Evolutionary conservation across 2,329 filamentous ascomycete genomes (phyloP), one percentile per base, ranked within the genome.

Genomic region (Cladosporium sp.): DNA sequence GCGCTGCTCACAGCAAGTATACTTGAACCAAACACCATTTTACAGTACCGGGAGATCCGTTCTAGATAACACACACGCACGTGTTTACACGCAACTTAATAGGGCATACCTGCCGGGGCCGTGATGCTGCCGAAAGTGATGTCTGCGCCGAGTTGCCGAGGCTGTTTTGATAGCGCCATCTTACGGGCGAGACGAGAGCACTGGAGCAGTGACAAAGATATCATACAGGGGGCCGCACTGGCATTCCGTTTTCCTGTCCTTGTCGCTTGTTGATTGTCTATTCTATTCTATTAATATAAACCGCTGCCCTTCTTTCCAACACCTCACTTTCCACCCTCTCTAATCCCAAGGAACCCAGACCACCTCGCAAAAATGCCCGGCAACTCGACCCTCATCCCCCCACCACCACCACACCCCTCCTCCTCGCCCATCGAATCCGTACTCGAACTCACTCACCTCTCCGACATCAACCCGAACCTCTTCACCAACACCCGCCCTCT

Each of bases 401-500:
- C 88, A 43, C 89, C 88, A 56, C 83, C 85, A 45, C 69, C 82
- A 27, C 84, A 95, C 64, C 72, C 80, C 39, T 78, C 78, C 63
- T 87, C 88, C 69, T 84, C 89, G 20, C 78, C 82, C 12, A 94
- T 97, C 55, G 92, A 97, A 72, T 92, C 94, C 69, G 84, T 88
- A 42, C 79, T 96, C 49, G 90, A 95, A 62, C 76, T 96, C 59
- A 93, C 86, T 3, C 86, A 89, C 57, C 76, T 96, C 46, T 75
- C 75, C 49, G 84, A 86, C 54, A 81, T 93, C 55, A 85, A 86
- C 38, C 85, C 85, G 51, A 86, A 95, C 67, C 84, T 97, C 59
- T 98, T 93, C 75, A 97, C 93, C 49, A 98, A 98, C 68, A 88
- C 90, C 2, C 86, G 90, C 32, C 86, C 86, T 18, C 78, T 93